Percentiles rank a stretch among this genome's conserved stretches.
Conservation (phyloP, 1,139 yeast genomes). For the Pichia inconspicua region DNA sequence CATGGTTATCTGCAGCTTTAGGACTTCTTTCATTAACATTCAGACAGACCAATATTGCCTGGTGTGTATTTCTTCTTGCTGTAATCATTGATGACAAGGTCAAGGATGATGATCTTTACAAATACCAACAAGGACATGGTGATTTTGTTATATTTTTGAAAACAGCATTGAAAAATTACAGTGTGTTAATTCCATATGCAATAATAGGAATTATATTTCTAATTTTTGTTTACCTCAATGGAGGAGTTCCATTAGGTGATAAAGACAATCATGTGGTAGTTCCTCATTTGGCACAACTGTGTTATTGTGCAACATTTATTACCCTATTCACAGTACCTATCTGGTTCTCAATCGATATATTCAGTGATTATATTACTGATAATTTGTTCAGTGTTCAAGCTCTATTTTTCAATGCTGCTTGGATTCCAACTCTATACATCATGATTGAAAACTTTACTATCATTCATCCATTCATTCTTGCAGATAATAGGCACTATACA, state of each 20-base stretch:
- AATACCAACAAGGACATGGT: constrained; percentile 10
- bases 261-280: constrained; percentile 72
- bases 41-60: constrained; percentile 85
- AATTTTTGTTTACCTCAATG: constrained; percentile 55
- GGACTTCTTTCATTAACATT: constrained; percentile 59
- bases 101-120: constrained; percentile 29
- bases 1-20: constrained; percentile 34
- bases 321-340: constrained; percentile 60
- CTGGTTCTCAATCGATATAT: constrained; percentile 43
- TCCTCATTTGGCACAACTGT: constrained; percentile 69
- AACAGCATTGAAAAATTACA: constrained; percentile 27
- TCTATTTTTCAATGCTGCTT: constrained; percentile 16
- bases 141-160: constrained; percentile 23
- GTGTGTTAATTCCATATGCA: constrained; percentile 41
- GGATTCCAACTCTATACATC: constrained; percentile 35
- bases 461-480: constrained; percentile 82
- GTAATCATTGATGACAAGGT: constrained; percentile 46
- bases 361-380: constrained; percentile 28
- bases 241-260: constrained; percentile 81
- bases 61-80: constrained; percentile 64
- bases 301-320: constrained; percentile 65
- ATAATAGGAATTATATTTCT: constrained; percentile 46
- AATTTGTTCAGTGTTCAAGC: constrained; percentile 14
- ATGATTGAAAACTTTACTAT: constrained; percentile 56
- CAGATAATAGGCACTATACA: constrained; percentile 91